Evolutionary conservation across 78 protist genomes (phyloP).

Genomic region (Blattamonas nauphoetae): DNA sequence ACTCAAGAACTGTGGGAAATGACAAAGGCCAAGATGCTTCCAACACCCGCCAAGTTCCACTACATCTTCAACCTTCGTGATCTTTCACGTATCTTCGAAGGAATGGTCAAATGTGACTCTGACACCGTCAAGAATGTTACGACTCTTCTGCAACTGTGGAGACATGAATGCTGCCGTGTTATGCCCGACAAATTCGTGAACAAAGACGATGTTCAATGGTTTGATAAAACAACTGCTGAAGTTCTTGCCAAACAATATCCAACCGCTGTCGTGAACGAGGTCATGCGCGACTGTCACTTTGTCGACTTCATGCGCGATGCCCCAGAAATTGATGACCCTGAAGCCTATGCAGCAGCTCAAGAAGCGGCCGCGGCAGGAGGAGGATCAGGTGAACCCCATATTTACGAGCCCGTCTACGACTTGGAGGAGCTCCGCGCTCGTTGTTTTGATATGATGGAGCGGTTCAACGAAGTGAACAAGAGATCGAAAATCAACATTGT

Average conservation of each 20-base stretch:
- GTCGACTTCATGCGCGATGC: constrained; percentile 62
- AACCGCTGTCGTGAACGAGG: neutral
- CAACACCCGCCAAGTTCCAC: constrained; percentile 76
- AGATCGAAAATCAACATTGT: constrained; percentile 51
- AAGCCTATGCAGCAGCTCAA: neutral
- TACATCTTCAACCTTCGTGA: constrained; percentile 83
- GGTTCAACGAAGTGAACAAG: constrained; percentile 54
- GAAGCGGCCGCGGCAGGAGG: neutral
- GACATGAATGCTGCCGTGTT: constrained; percentile 71
- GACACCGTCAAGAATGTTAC: constrained; percentile 2
- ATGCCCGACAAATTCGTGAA: constrained; percentile 57
- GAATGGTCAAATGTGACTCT: constrained; percentile 35
- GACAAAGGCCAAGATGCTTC: constrained; percentile 53
- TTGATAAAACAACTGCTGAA: neutral
- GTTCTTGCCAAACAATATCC: neutral
- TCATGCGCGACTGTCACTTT: constrained; percentile 16
- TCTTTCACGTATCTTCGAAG: constrained; percentile 54
- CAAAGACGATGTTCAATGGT: constrained; percentile 34
- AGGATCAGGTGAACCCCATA: constrained; percentile 24
- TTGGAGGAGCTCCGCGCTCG: constrained; percentile 8
- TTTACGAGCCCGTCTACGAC: constrained; percentile 34
- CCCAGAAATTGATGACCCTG: constrained; percentile 33
- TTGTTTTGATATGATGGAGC: neutral
- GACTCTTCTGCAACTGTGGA: constrained; percentile 48
- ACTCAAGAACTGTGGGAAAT: constrained; percentile 51